A percentile compares a stretch with the other conserved stretches of the same genome.
phyloP scores from a whole-genome alignment of 2,329 filamentous ascomycete genomes.

The Calonectria pseudoreteaudii region DNA sequence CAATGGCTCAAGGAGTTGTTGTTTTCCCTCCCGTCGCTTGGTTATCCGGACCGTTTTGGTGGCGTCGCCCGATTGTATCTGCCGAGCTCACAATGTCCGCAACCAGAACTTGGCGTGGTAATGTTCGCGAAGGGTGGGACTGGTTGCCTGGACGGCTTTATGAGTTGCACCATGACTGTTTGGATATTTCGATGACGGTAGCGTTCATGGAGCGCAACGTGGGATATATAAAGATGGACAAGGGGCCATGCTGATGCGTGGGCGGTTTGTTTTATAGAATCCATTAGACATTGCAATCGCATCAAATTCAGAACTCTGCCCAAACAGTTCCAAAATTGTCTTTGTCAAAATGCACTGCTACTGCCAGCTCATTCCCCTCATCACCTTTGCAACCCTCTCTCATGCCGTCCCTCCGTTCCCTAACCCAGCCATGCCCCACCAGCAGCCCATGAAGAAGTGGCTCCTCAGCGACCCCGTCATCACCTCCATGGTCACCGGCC shows the following conservation, averaged over 20 bases:
- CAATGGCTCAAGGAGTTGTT: background rate
- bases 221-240: background rate
- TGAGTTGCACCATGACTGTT: background rate
- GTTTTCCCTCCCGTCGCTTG: background rate
- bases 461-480: background rate
- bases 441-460: background rate
- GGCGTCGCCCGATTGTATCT: background rate
- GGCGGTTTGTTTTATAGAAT: background rate
- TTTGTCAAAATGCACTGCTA: conserved; percentile 2
- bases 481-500: background rate
- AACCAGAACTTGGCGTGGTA: conserved; percentile 7
- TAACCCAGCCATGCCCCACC: background rate
- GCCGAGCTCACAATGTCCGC: conserved; percentile 3
- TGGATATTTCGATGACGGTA: background rate
- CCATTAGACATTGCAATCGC: background rate
- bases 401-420: background rate
- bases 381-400: background rate
- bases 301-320: background rate
- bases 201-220: background rate
- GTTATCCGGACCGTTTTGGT: background rate
- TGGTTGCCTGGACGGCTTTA: background rate
- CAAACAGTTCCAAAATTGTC: background rate
- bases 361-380: background rate
- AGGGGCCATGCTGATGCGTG: background rate
- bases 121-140: conserved; percentile 21